Base-by-base conservation (phyloP, 371 early-diverging fungal species). In the Haplosporangium sp. region DNA sequence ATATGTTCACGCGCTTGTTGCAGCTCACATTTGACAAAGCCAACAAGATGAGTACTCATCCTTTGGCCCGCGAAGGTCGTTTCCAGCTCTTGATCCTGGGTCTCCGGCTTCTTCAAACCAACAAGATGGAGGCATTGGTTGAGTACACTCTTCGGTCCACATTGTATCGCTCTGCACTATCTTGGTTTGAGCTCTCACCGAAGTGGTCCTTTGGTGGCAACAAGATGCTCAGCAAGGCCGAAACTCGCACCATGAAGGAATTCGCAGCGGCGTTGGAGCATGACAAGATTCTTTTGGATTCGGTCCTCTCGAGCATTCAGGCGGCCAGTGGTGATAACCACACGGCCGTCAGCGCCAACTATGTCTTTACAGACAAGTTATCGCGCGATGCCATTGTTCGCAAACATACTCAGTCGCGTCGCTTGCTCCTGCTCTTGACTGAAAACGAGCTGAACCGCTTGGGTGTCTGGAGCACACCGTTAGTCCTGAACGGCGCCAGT, bases 391-490 rank as follows among this genome's bases (percentile, higher is more conserved):
- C 82, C 37, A 76, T 88, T 29, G 62, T 76, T 62, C 85, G 85
- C 38, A 83, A 85, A 40, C 76, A 86, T 10, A 66, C 67, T 16
- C 88, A 88, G 59, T 87, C 80, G 36, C 86, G 88, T 29, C 81
- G 86, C 47, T 77, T 98, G 13, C 64, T 97, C 20, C 76, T 94
- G 53, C 69, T 97, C 11, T 87, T 98, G 41, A 75, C 95, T 21
- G 98, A 97, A 73, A 94, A 92, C 62, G 98, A 98, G 73, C 73
- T 98, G 46, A 86, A 90, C 48, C 90, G 94, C 18, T 80, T 95
- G 56, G 86, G 89, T 10, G 90, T 94, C 0, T 96, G 98, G 96
- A 86, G 85, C 59, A 90, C 91, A 48, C 95, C 96, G 0, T 77
- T 92, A 56, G 55, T 72, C 54, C 36, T 69, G 38, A 63, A 48